Conservation (phyloP, 192 early-diverging fungal species). For the Backusella sp. region DNA sequence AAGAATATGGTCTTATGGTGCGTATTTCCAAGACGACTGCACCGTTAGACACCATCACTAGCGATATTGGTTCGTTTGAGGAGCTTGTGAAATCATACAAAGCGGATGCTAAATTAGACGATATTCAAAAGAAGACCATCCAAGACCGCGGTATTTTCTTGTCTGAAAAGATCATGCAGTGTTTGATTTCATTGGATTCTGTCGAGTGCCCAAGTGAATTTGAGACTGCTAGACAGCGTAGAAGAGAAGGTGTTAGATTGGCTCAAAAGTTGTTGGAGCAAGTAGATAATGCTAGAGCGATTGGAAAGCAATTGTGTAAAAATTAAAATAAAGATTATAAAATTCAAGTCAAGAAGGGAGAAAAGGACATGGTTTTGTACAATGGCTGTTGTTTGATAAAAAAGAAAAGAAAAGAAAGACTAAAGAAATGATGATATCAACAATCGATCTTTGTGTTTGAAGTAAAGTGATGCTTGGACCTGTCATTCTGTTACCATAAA, state of each 20-base stretch:
- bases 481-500: not conserved
- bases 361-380: too few species aligned
- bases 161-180: conserved; percentile 78
- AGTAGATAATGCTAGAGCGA: conserved; percentile 51
- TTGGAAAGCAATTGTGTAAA: conserved; percentile 3
- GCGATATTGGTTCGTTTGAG: conserved; percentile 13
- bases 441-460: not conserved
- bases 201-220: conserved; percentile 65
- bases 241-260: conserved; percentile 74
- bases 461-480: not conserved
- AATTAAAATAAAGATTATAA: conserved; percentile 1
- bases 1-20: conserved; percentile 51
- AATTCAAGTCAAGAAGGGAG: too few species aligned
- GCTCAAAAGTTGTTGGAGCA: conserved; percentile 74
- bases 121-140: conserved; percentile 56
- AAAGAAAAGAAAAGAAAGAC: not conserved
- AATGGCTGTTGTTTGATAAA: not conserved
- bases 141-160: conserved; percentile 65
- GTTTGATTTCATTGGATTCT: conserved; percentile 69
- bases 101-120: conserved; percentile 30
- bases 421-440: not conserved
- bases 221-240: conserved; percentile 67
- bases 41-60: conserved; percentile 16
- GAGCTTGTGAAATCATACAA: conserved; percentile 36
- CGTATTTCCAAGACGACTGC: conserved; percentile 44